Evolutionary conservation across 2,329 filamentous ascomycete species (phyloP), one percentile per base, ranked within the genome.

Genomic region (Talaromyces piceae): DNA sequence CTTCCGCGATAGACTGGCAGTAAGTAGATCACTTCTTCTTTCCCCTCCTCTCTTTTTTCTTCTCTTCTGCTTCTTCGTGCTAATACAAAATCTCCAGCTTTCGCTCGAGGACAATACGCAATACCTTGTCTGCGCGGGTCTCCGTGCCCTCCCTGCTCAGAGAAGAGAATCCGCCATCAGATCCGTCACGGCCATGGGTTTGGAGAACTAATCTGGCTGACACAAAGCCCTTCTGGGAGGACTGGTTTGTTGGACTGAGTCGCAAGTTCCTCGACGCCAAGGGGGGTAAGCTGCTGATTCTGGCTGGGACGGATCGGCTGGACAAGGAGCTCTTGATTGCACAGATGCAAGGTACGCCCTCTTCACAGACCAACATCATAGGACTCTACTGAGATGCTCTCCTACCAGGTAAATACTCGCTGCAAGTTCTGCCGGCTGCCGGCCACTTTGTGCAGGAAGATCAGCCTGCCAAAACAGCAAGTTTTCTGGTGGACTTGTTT

Each of bases 381-480:
- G n/a, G n/a, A n/a, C n/a, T n/a, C n/a, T n/a, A n/a, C 27, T 59
- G 69, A 63, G 50, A 9, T 52, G 41, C 44, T 33, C 27, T 11
- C 16, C n/a, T 22, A 47, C 4, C 39, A 68, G 75, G 91, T 4
- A 97, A 97, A 77, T 98, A 97, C 65, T 90, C 95, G 52, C 75
- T 98, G 43, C 88, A 95, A 60, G 91, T 98, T 5, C 87, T 97
- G 61, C 91, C 93, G 0, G 88, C 95, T 65, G 90, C 93, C 1
- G 93, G 93, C 0, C 93, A 98, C 67, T 98, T 98, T 63, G 83
- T 98, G 51, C 93, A 98, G 58, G 93, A 98, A 68, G 93, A 98
- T 67, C 79, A 91, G 46, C 91, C 93, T 0, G 87, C 90, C 63
- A 94, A 91, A 74, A 94, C 87, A 41, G 93, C 93, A 0, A 77